These are phyloP conservation scores for Anisodus acutangulus DNA, from an alignment of 257 asterid genomes.

Conservation along the genomic window DNA sequence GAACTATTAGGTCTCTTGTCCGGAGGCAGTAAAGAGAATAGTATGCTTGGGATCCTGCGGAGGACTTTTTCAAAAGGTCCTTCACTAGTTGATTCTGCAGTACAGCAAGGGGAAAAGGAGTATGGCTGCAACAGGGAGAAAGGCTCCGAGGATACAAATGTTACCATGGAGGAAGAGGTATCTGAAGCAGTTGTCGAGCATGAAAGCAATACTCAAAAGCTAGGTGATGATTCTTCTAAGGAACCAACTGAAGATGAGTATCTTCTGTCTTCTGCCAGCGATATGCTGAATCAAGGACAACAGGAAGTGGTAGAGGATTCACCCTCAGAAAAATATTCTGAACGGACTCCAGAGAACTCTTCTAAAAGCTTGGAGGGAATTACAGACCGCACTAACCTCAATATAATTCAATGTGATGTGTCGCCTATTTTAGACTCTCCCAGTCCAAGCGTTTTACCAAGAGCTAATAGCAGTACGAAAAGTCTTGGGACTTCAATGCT, in stretches of 20 bases:
- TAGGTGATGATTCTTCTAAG: neutral
- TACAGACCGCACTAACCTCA: constrained; percentile 39
- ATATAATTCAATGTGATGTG: constrained; percentile 45
- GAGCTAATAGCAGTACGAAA: constrained; percentile 61
- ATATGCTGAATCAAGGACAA: neutral
- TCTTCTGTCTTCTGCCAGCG: constrained; percentile 7
- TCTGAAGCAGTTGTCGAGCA: neutral
- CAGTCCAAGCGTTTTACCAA: constrained; percentile 82
- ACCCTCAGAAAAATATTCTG: constrained; percentile 22
- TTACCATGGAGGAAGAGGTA: constrained; percentile 30
- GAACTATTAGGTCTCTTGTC: constrained; percentile 32
- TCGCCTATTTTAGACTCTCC: constrained; percentile 63
- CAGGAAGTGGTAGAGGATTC: constrained; percentile 9
- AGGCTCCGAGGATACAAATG: constrained; percentile 13
- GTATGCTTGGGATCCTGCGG: constrained; percentile 29
- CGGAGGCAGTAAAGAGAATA: constrained; percentile 27
- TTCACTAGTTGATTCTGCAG: neutral
- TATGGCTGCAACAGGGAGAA: constrained; percentile 8
- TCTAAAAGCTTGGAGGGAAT: constrained; percentile 47
- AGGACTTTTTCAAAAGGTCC: constrained; percentile 24
- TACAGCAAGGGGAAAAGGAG: constrained; percentile 25
- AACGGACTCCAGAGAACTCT: constrained; percentile 47
- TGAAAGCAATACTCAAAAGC: neutral
- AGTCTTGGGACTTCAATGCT: constrained; percentile 68
- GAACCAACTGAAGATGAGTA: constrained; percentile 26